These are phyloP conservation scores for Ceratocystis diversiconidia DNA, from an alignment of 2,329 filamentous ascomycete genomes.

Conservation along the genomic window DNA sequence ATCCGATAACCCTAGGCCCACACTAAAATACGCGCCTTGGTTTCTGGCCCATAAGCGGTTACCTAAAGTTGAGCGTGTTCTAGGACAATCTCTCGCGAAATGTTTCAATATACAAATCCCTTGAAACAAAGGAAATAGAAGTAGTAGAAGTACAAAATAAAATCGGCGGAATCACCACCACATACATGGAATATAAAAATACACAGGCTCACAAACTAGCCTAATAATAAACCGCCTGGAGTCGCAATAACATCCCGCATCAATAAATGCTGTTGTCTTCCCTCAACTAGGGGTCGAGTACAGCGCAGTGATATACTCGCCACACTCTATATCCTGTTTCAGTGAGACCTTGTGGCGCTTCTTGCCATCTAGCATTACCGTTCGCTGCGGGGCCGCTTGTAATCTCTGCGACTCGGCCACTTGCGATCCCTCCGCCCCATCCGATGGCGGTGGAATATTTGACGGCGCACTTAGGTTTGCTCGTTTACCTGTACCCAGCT, in stretches of 20 bases:
- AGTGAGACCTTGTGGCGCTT: conserved; percentile 56
- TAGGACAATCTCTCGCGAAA: neutral
- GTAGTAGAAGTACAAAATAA: neutral
- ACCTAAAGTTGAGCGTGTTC: too few relatives aligned
- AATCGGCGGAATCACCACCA: neutral
- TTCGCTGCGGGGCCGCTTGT: conserved; percentile 64
- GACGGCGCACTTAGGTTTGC: conserved; percentile 63
- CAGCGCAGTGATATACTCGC: conserved; percentile 64
- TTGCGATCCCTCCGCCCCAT: conserved; percentile 40
- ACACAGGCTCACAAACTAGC: neutral
- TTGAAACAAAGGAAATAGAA: neutral
- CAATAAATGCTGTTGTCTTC: neutral
- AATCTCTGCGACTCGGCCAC: conserved; percentile 56
- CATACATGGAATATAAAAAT: neutral
- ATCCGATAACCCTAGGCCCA: too few relatives aligned
- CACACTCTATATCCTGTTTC: conserved; percentile 82
- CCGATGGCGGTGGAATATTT: conserved; percentile 65
- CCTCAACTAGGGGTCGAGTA: conserved; percentile 43
- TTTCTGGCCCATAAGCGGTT: neutral
- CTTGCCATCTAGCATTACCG: conserved; percentile 45
- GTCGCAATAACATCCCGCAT: too few relatives aligned
- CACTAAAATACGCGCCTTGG: too few relatives aligned
- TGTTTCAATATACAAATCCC: neutral
- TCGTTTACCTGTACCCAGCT: conserved; percentile 80
- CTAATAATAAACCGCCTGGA: neutral